These are phyloP conservation scores for Boletus subparvulus DNA, from an alignment of 768 basidiomycete species.

Conservation along the genomic window DNA sequence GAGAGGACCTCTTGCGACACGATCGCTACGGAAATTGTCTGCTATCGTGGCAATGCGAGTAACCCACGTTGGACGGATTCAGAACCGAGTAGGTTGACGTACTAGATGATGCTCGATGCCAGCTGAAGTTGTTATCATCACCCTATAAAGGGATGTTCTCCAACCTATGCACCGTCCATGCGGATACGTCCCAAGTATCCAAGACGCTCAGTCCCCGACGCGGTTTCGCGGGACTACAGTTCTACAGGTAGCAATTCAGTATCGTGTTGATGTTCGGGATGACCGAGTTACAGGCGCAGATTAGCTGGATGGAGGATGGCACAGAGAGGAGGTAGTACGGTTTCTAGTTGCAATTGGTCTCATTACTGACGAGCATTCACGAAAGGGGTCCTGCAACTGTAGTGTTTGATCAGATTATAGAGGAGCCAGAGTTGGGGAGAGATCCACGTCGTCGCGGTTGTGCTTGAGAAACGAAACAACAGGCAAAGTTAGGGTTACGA, in stretches of 20 bases:
- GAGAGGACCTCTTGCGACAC: conserved; percentile 29
- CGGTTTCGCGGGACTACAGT: conserved; percentile 30
- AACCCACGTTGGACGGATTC: conserved; percentile 33
- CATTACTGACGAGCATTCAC: background rate
- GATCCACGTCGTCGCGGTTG: conserved; percentile 81
- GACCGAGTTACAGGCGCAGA: conserved; percentile 48
- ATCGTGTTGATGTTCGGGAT: conserved; percentile 44
- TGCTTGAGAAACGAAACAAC: conserved; percentile 78
- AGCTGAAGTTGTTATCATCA: background rate
- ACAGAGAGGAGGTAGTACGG: conserved; percentile 21
- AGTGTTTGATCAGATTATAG: conserved; percentile 34
- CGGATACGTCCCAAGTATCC: conserved; percentile 30
- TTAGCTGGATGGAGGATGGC: conserved; percentile 39
- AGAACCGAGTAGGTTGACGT: conserved; percentile 23
- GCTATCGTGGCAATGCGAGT: conserved; percentile 25
- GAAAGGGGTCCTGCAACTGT: conserved; percentile 32
- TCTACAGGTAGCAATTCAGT: conserved; percentile 35
- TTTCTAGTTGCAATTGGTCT: too few species aligned
- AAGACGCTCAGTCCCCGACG: conserved; percentile 30
- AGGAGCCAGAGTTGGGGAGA: conserved; percentile 71
- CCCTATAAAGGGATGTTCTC: conserved; percentile 27
- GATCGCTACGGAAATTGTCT: conserved; percentile 32
- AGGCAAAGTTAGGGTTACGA: conserved; percentile 79
- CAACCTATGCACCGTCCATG: conserved; percentile 22
- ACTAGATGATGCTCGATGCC: too few species aligned